These are phyloP conservation scores for Penicillium olsonii DNA, from an alignment of 2,329 filamentous ascomycete species.

Conservation along the genomic window DNA sequence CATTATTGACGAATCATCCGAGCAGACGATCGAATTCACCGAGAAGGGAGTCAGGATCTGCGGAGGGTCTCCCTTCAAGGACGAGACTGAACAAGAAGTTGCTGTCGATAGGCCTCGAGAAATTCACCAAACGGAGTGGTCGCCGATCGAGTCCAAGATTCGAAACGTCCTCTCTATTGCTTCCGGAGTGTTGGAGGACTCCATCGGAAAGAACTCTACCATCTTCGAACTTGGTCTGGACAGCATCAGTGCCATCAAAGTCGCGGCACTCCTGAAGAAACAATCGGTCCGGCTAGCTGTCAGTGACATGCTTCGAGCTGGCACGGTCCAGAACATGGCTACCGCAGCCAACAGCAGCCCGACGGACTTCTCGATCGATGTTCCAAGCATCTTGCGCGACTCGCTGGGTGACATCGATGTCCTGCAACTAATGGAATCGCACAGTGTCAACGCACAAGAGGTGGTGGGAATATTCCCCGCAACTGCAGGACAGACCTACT, in stretches of 20 bases:
- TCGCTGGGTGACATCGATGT: conserved; percentile 44
- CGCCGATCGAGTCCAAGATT: conserved; percentile 42
- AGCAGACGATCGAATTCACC: conserved; percentile 58
- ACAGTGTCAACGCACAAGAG: conserved; percentile 46
- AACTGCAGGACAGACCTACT: conserved; percentile 76
- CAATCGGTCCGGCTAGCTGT: conserved; percentile 64
- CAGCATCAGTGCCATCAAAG: conserved; percentile 88
- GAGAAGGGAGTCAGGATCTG: conserved; percentile 63
- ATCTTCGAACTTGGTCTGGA: conserved; percentile 87
- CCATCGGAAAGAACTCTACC: conserved; percentile 63
- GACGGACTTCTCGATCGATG: conserved; percentile 18
- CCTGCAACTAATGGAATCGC: conserved; percentile 38
- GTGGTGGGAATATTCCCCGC: conserved; percentile 66
- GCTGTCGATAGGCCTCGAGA: neutral
- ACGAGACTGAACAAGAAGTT: conserved; percentile 6
- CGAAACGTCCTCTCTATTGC: conserved; percentile 54
- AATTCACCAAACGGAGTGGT: conserved; percentile 25
- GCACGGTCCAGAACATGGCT: conserved; percentile 67
- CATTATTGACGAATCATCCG: conserved; percentile 54
- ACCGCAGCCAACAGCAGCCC: conserved; percentile 21
- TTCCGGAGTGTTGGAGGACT: conserved; percentile 59
- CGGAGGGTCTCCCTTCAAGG: conserved; percentile 48
- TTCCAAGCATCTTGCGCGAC: conserved; percentile 23
- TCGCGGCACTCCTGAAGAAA: conserved; percentile 68
- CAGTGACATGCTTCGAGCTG: conserved; percentile 68